Base-by-base conservation (phyloP, 2,329 filamentous ascomycete genomes). In the Diplodia scrobiculata region DNA sequence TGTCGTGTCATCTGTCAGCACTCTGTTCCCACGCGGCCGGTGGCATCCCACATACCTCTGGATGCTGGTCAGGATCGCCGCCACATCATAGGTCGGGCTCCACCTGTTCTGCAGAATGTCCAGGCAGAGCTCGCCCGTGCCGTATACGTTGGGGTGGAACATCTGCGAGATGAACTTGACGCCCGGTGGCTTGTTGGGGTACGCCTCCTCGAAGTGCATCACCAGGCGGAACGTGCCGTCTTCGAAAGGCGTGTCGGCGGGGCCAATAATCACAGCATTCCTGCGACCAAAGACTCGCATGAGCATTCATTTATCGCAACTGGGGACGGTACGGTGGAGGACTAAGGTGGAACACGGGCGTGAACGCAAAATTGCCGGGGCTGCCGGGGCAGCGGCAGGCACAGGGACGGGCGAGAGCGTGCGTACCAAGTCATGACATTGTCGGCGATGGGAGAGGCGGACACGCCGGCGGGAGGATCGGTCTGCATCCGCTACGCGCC, bases 111-210 rank as follows among this genome's bases (percentile, higher is more conserved):
- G 95, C 67, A 99, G 80, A 71, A 99, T 99, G 76, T 99, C 95
- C 71, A 99, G 82, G 76, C 95, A 99, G 60, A 99, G 84, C 81
- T 99, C 95, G 68, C 95, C 95, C 0, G 93, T 98, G 63, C 91
- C 93, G 77, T 99, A 99, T 66, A 99, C 95, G 75, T 99, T 99
- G 19, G 95, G 95, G 74, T 99, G 95, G 79, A 99, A 99, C 95
- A 99, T 99, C 78, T 95, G 88, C 79, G 91, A 96, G 77, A 99
- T 96, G 78, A 99, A 99, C 77, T 98, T 98, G 80, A 98, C 95
- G 38, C 92, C 91, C 0, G 95, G 95, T 5, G 95, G 95, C 78
- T 98, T 98, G 81, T 98, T 99, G 34, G 95, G 95, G 74, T 99
- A 99, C 75, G 97, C 93, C 79, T 99, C 95, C 77, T 98, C 95